Percentiles rank a stretch among this genome's conserved stretches.
These are phyloP conservation scores for Persicaria tinctoria DNA, from an alignment of 148 eudicot genomes.

Conservation along the genomic window DNA sequence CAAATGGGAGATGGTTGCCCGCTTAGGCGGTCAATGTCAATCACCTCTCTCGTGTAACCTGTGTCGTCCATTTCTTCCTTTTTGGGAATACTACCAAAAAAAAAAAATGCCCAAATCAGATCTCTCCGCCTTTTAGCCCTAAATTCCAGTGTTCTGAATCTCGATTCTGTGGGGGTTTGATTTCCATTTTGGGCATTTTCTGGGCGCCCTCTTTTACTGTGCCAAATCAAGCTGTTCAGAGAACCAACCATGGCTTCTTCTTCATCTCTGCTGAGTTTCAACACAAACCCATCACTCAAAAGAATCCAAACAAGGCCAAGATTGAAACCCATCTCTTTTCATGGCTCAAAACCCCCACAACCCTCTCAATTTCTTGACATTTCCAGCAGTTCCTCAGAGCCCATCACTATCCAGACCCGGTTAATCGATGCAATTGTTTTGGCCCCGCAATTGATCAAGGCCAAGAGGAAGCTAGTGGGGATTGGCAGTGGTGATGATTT, in stretches of 20 bases:
- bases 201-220: background rate
- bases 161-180: no score
- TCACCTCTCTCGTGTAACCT: background rate
- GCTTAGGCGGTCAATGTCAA: background rate
- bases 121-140: no score
- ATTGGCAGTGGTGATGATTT: background rate
- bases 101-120: background rate
- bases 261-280: background rate
- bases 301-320: background rate
- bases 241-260: conserved; percentile 6
- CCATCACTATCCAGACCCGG: background rate
- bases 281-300: conserved; percentile 12
- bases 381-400: background rate
- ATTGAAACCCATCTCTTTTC: conserved; percentile 9
- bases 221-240: background rate
- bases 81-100: background rate
- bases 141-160: background rate
- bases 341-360: background rate
- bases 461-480: background rate
- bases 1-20: background rate
- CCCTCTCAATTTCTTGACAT: background rate
- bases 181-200: background rate
- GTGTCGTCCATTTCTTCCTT: background rate
- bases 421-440: conserved; percentile 2
- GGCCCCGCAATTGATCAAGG: background rate